Conservation (phyloP, 805 yeast genomes). For the Millerozyma miso region DNA sequence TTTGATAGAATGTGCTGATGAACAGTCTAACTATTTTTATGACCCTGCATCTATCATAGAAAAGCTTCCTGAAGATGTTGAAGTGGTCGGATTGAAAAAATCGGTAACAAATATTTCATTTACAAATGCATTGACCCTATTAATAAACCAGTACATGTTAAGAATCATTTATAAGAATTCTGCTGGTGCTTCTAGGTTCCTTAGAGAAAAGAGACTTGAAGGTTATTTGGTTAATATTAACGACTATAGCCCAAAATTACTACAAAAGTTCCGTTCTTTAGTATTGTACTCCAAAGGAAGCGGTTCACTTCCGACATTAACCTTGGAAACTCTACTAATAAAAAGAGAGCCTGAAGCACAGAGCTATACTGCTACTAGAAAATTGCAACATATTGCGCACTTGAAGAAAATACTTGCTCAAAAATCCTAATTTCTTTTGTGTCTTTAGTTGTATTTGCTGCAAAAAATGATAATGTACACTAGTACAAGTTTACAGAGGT, state of each 20-base stretch:
- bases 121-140: conserved; percentile 53
- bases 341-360: not conserved
- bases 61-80: conserved; percentile 57
- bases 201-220: conserved; percentile 16
- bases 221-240: conserved; percentile 25
- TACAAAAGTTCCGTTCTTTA: not conserved
- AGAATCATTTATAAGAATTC: conserved; percentile 30
- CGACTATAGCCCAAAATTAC: conserved; percentile 1
- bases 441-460: not conserved
- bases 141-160: conserved; percentile 52
- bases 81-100: conserved; percentile 60
- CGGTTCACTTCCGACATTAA: not conserved
- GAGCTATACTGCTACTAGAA: conserved; percentile 1
- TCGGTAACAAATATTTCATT: conserved; percentile 59
- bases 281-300: not conserved
- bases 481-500: not conserved
- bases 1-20: conserved; percentile 65
- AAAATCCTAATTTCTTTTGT: not conserved
- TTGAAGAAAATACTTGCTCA: not conserved
- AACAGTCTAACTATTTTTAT: conserved; percentile 35
- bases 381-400: conserved; percentile 14
- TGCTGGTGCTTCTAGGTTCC: conserved; percentile 21
- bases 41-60: conserved; percentile 69
- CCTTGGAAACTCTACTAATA: not conserved
- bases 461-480: not conserved